Conservation (phyloP, 768 basidiomycete genomes). For the Rubroboletus pulcherrimus region DNA sequence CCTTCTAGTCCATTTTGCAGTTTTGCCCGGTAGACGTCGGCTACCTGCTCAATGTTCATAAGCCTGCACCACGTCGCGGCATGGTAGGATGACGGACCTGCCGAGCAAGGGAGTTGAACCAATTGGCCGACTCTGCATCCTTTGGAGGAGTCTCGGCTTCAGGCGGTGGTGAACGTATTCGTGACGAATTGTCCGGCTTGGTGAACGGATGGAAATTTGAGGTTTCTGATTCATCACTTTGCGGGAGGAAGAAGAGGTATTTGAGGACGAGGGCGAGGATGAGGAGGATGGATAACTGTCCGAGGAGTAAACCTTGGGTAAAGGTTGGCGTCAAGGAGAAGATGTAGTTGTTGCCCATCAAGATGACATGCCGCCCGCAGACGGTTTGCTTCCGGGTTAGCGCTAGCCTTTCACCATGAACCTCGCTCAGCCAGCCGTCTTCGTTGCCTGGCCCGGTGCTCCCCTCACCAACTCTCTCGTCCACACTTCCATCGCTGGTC, state of each 20-base stretch:
- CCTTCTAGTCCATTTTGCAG: conserved; percentile 68
- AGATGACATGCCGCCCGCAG: background rate
- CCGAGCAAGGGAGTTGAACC: conserved; percentile 83
- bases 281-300: conserved; percentile 83
- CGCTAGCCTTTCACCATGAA: background rate
- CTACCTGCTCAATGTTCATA: conserved; percentile 41
- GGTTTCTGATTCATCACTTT: conserved; percentile 51
- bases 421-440: conserved; percentile 24
- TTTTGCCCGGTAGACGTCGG: conserved; percentile 73
- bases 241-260: conserved; percentile 91
- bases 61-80: background rate
- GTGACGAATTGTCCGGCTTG: conserved; percentile 44
- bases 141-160: conserved; percentile 7
- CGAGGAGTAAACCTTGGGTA: conserved; percentile 90
- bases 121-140: conserved; percentile 73
- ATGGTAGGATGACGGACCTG: conserved; percentile 51
- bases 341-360: conserved; percentile 48
- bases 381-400: background rate
- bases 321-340: conserved; percentile 84
- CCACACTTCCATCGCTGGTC: conserved; percentile 36
- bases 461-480: conserved; percentile 52
- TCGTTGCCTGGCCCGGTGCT: conserved; percentile 53
- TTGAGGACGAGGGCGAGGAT: conserved; percentile 80
- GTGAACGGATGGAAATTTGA: conserved; percentile 58
- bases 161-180: conserved; percentile 31